Percentiles rank a stretch among this genome's conserved stretches.
These are phyloP conservation scores for Leptographium procerum DNA, from an alignment of 2,329 filamentous ascomycete genomes.

Conservation along the genomic window DNA sequence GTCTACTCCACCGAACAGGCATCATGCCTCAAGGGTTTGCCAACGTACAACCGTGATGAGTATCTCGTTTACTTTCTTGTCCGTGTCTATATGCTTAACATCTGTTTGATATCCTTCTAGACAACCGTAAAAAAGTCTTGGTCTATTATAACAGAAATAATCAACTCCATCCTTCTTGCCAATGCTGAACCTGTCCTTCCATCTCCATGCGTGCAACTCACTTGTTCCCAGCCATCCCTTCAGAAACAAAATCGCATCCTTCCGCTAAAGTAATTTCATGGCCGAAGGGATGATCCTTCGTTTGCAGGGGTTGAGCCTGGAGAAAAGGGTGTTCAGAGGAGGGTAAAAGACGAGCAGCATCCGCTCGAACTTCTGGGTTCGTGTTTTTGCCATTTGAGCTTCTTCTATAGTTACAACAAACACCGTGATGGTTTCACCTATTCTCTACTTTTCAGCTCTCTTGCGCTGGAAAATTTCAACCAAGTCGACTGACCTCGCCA, in stretches of 20 bases:
- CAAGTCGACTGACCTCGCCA: constrained; percentile 16
- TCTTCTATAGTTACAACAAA: not conserved
- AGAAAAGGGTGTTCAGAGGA: not conserved
- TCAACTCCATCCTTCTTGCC: no score
- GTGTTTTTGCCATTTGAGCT: not conserved
- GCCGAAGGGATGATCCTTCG: not conserved
- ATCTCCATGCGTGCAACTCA: no score
- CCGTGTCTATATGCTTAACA: no score
- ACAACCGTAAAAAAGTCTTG: no score
- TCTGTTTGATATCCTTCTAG: no score
- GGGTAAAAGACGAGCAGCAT: not conserved
- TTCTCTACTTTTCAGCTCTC: not conserved
- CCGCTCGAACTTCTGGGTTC: not conserved
- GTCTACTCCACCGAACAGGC: no score
- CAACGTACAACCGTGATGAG: no score
- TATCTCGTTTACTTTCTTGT: no score
- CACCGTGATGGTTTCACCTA: not conserved
- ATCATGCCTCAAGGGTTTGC: no score
- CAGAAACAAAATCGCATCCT: not conserved
- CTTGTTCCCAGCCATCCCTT: no score
- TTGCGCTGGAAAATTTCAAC: constrained; percentile 1
- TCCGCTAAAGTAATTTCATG: not conserved
- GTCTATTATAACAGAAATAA: no score
- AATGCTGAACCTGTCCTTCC: no score
- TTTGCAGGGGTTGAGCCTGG: not conserved